Base-by-base conservation (phyloP, 768 basidiomycete genomes). In the Lanmaoa pseudosensibilis region DNA sequence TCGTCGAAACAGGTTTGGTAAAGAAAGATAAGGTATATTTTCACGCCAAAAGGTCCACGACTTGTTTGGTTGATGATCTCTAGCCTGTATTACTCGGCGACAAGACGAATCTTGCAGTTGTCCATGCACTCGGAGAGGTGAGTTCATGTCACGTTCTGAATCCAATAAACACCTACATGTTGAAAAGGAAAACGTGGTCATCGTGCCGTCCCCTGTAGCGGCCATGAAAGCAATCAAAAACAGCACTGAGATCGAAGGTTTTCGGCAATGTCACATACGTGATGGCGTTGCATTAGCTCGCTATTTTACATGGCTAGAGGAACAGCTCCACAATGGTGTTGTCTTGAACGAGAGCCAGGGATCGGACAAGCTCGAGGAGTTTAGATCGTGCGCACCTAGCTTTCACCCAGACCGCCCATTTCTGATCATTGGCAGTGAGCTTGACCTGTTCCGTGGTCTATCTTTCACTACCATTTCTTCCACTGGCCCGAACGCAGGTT, bases 231-330 rank as follows among this genome's bases (percentile, higher is more conserved):
- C 92, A 2, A 83, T 92, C 64, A 94, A 94, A 74, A 93, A 92
- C 61, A 72, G 69, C 4, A 83, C 81, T 1, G 96, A 99, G 66
- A 73, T 95, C 13, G 89, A 88, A 67, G 96, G 96, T 0, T 98
- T 98, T 80, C 81, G 94, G 16, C 84, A 88, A 65, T 82, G 81
- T 50, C 93, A 99, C 67, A 84, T 96, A 33, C 83, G 95, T 11
- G 96, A 98, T 70, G 94, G 96, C 1, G 85, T 81, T 1, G 95
- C 95, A 1, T 78, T 98, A 46, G 85, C 83, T 9, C 82, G 87
- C 15, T 99, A 98, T 74, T 98, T 98, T 63, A 80, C 93, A 0
- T 99, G 96, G 97, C 78, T 99, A 1, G 94, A 98, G 71, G 89
- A 94, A 58, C 82, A 87, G 60, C 76, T 98, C 18, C 70, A 80